These are phyloP conservation scores for Annulohypoxylon nitens DNA, from an alignment of 495 filamentous ascomycete species.

Conservation along the genomic window DNA sequence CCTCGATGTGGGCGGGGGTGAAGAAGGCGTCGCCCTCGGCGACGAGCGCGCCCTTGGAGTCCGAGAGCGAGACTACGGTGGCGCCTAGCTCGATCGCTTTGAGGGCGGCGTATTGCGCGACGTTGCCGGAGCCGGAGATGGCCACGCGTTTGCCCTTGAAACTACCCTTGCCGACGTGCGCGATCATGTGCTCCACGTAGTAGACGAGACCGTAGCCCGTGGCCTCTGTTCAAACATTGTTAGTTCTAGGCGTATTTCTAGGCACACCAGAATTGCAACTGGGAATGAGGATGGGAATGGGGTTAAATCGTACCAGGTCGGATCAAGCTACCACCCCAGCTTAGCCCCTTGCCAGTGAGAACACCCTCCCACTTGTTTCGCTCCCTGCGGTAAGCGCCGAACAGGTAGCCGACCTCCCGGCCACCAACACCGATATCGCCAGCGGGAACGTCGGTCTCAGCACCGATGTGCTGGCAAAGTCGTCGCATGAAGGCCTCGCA, in stretches of 20 bases:
- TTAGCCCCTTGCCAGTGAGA: conserved; percentile 93
- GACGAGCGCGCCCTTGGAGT: conserved; percentile 87
- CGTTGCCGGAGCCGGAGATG: conserved; percentile 97
- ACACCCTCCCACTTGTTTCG: conserved; percentile 92
- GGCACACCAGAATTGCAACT: neutral
- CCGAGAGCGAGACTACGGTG: conserved; percentile 92
- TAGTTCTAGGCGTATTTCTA: conserved; percentile 10
- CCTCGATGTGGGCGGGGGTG: conserved; percentile 79
- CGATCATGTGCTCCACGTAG: conserved; percentile 97
- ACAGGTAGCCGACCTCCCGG: conserved; percentile 94
- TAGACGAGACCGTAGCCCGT: conserved; percentile 98
- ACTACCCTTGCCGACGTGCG: conserved; percentile 85
- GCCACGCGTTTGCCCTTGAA: conserved; percentile 95
- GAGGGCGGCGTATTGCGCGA: conserved; percentile 96
- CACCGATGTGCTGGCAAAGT: conserved; percentile 94
- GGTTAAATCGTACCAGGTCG: conserved; percentile 68
- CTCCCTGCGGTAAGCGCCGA: conserved; percentile 92
- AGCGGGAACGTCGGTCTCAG: conserved; percentile 94
- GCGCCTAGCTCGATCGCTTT: conserved; percentile 97
- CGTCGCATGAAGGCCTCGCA: conserved; percentile 96
- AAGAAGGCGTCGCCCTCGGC: conserved; percentile 74
- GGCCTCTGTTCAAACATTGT: conserved; percentile 69
- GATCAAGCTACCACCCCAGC: conserved; percentile 95
- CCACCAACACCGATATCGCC: conserved; percentile 93
- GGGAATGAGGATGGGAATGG: too few relatives aligned